A percentile compares a stretch with the other conserved stretches of the same genome.
Evolutionary conservation across 768 basidiomycete species (phyloP).

Genomic region (Serpula lacrymans): DNA sequence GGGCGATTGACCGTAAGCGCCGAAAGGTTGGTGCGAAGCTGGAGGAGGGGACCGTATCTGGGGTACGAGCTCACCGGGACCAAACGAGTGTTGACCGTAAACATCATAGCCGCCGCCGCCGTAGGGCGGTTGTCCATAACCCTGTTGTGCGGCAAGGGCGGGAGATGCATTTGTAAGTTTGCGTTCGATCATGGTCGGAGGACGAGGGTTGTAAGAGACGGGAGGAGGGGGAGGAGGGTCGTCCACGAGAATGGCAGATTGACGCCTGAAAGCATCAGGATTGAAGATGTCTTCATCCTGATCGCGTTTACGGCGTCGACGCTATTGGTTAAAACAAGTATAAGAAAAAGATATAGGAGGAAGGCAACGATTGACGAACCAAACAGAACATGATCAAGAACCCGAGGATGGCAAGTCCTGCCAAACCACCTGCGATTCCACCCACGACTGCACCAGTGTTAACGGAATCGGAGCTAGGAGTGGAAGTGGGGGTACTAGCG

Average conservation of each 20-base stretch:
- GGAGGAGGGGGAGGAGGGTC: conserved; percentile 41
- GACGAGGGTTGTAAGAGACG: conserved; percentile 48
- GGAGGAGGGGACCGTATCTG: conserved; percentile 9
- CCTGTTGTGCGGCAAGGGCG: conserved; percentile 20
- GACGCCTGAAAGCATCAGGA: conserved; percentile 55
- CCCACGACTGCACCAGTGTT: conserved; percentile 29
- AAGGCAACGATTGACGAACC: conserved; percentile 28
- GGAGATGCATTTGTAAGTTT: conserved; percentile 34
- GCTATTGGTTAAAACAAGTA: conserved; percentile 25
- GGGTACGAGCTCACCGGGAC: conserved; percentile 14
- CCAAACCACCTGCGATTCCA: conserved; percentile 45
- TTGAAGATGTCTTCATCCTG: conserved; percentile 45
- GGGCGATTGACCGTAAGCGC: conserved; percentile 16
- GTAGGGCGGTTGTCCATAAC: conserved; percentile 19
- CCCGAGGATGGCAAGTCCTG: conserved; percentile 36
- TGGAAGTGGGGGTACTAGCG: conserved; percentile 27
- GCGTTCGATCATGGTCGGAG: conserved; percentile 64
- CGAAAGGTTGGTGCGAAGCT: conserved; percentile 16
- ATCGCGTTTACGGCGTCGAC: conserved; percentile 37
- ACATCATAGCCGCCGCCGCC: conserved; percentile 14
- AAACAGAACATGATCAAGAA: conserved; percentile 45
- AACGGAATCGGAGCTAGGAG: conserved; percentile 33
- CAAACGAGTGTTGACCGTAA: conserved; percentile 19
- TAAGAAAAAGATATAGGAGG: neutral
- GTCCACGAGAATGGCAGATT: conserved; percentile 57